Evolutionary conservation across 441 rosid genomes (phyloP).

Genomic region (Aleurites moluccanus): DNA sequence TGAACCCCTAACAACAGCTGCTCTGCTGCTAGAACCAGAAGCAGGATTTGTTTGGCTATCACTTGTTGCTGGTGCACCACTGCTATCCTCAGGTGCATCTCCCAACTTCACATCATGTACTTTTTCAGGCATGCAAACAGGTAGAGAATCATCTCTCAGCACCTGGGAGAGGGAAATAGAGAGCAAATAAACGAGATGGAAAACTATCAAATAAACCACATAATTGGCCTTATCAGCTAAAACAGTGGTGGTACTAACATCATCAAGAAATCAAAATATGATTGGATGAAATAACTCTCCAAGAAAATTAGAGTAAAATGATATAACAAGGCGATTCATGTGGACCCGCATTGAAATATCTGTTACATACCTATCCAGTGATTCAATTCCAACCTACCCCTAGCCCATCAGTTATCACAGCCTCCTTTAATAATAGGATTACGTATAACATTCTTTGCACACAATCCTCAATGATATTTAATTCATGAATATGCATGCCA

Average conservation of each 20-base stretch:
- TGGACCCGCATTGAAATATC: background rate
- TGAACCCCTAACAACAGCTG: constrained; percentile 62
- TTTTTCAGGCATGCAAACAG: constrained; percentile 89
- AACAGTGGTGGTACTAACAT: background rate
- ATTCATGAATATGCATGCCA: no score
- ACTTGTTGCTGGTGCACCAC: constrained; percentile 46
- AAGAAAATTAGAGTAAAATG: background rate
- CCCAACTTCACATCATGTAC: constrained; percentile 97
- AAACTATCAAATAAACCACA: no score
- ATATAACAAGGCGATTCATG: background rate
- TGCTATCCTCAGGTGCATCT: constrained; percentile 72
- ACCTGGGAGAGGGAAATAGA: constrained; percentile 46
- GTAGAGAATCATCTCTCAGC: constrained; percentile 85
- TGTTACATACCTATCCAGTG: background rate
- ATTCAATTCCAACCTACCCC: background rate
- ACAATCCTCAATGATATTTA: no score
- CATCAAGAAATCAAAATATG: no score
- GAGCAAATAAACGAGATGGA: constrained; percentile 15
- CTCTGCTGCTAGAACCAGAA: constrained; percentile 87
- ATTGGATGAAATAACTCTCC: background rate
- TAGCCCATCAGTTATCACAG: background rate
- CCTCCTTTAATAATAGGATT: background rate
- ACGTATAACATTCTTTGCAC: background rate
- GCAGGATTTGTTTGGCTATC: constrained; percentile 63
- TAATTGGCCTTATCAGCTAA: background rate